phyloP scores from a whole-genome alignment of 176 grass and related monocot species.

The Paspalum vaginatum region DNA sequence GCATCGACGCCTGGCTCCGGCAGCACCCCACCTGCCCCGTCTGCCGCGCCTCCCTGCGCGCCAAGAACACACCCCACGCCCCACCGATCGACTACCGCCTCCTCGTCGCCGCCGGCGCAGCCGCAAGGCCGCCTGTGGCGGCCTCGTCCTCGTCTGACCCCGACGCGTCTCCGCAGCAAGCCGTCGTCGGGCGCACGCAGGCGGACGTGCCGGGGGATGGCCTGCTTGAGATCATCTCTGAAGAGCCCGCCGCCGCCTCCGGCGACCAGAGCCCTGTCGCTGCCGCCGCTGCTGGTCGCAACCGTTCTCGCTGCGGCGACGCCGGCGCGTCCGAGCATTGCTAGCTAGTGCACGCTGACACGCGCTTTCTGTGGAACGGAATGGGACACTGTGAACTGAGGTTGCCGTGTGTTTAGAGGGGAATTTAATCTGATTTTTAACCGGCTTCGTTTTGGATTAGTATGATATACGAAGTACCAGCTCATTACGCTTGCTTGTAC shows the following conservation, averaged over 20 bases:
- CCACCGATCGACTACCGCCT: slow-evolving; percentile 35
- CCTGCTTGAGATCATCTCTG: slow-evolving; percentile 33
- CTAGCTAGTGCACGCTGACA: slow-evolving; percentile 7
- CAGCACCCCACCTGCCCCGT: slow-evolving; percentile 70
- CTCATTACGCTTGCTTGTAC: not conserved
- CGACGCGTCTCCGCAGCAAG: not conserved
- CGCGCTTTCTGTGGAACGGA: not conserved
- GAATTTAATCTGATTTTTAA: not conserved
- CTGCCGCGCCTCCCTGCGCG: slow-evolving; percentile 65
- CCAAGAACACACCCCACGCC: not conserved
- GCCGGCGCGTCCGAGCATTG: slow-evolving; percentile 25
- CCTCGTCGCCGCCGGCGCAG: not conserved
- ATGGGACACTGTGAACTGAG: not conserved
- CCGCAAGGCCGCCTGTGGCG: not conserved
- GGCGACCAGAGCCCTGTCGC: not conserved
- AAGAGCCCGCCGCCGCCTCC: slow-evolving; percentile 18
- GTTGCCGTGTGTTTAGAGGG: slow-evolving; percentile 7
- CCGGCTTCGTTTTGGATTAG: not conserved
- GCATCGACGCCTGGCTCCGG: slow-evolving; percentile 80
- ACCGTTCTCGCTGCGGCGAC: not conserved
- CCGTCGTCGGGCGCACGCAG: not conserved
- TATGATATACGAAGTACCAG: too few relatives aligned
- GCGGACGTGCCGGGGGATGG: not conserved
- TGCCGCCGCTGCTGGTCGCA: not conserved
- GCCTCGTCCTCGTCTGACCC: slow-evolving; percentile 27